A percentile compares a stretch with the other conserved stretches of the same genome.
These are phyloP conservation scores for Phaeotremella fagi DNA, from an alignment of 768 basidiomycete species.

Conservation along the genomic window DNA sequence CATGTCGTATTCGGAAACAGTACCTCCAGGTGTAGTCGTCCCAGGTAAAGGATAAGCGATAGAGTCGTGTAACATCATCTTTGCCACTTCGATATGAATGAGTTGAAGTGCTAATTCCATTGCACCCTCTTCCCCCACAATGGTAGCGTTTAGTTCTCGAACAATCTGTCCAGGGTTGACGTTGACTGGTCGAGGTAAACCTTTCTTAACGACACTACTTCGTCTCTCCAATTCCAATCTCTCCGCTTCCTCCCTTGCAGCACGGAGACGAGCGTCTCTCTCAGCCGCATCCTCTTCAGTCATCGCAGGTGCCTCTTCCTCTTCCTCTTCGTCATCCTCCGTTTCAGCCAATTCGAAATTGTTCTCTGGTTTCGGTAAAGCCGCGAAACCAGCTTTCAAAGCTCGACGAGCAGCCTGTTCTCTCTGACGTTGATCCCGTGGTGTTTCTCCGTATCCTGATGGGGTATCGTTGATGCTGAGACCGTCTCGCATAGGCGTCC, in stretches of 20 bases:
- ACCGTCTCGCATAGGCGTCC: slow-evolving; percentile 91
- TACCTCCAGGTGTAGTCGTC: slow-evolving; percentile 66
- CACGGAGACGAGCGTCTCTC: slow-evolving; percentile 69
- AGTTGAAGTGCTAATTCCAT: slow-evolving; percentile 58
- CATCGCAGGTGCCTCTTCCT: slow-evolving; percentile 48
- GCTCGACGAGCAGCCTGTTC: slow-evolving; percentile 65
- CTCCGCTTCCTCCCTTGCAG: slow-evolving; percentile 69
- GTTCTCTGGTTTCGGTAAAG: slow-evolving; percentile 86
- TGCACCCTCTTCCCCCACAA: slow-evolving; percentile 51
- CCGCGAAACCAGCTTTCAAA: slow-evolving; percentile 73
- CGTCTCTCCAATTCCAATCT: slow-evolving; percentile 72
- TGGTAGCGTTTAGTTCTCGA: slow-evolving; percentile 53
- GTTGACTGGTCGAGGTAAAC: slow-evolving; percentile 78
- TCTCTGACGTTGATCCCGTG: slow-evolving; percentile 67
- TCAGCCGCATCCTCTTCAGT: slow-evolving; percentile 88
- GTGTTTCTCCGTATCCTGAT: slow-evolving; percentile 61
- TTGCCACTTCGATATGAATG: slow-evolving; percentile 71
- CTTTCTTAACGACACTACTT: slow-evolving; percentile 72
- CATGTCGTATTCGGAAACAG: slow-evolving; percentile 59
- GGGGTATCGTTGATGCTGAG: slow-evolving; percentile 78
- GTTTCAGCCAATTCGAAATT: slow-evolving; percentile 93
- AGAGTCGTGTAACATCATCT: slow-evolving; percentile 79
- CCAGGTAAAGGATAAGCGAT: slow-evolving; percentile 84
- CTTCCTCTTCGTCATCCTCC: slow-evolving; percentile 73
- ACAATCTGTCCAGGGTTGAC: slow-evolving; percentile 68